phyloP scores from a whole-genome alignment of 176 grass and related monocot species.

The Hordeum marinum region DNA sequence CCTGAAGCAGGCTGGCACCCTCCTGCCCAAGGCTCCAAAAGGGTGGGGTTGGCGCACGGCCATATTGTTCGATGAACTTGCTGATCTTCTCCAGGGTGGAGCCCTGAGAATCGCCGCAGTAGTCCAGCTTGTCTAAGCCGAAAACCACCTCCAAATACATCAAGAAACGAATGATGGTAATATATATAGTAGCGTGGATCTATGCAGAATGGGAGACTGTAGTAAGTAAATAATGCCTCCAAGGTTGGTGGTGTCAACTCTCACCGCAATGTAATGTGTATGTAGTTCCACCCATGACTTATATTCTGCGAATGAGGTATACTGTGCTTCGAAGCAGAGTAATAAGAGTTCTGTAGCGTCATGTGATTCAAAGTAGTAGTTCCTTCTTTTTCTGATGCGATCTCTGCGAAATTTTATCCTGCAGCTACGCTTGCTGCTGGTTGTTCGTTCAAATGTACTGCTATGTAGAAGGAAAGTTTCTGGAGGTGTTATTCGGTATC shows the following conservation, averaged over 20 bases:
- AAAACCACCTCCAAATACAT: neutral
- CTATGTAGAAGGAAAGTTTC: neutral
- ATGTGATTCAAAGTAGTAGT: neutral
- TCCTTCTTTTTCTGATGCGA: neutral
- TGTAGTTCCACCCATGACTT: neutral
- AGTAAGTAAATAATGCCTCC: constrained; percentile 11
- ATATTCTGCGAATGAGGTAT: neutral
- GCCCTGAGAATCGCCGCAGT: constrained; percentile 73
- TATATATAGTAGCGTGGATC: neutral
- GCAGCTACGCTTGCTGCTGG: neutral
- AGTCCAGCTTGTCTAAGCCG: constrained; percentile 73
- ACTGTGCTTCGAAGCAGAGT: neutral
- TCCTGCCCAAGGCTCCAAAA: constrained; percentile 93
- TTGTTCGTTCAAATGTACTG: neutral
- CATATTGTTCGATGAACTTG: constrained; percentile 84
- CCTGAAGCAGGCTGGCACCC: constrained; percentile 88
- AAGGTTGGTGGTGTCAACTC: neutral
- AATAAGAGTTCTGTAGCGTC: neutral
- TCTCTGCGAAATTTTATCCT: neutral
- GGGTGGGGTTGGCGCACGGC: constrained; percentile 99
- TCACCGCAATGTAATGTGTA: neutral
- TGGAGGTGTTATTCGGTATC: neutral
- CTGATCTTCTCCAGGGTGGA: constrained; percentile 84
- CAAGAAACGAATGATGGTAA: neutral
- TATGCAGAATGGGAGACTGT: neutral